Base-by-base conservation (phyloP, 1,284 basidiomycete genomes). In the Mycena sp. region DNA sequence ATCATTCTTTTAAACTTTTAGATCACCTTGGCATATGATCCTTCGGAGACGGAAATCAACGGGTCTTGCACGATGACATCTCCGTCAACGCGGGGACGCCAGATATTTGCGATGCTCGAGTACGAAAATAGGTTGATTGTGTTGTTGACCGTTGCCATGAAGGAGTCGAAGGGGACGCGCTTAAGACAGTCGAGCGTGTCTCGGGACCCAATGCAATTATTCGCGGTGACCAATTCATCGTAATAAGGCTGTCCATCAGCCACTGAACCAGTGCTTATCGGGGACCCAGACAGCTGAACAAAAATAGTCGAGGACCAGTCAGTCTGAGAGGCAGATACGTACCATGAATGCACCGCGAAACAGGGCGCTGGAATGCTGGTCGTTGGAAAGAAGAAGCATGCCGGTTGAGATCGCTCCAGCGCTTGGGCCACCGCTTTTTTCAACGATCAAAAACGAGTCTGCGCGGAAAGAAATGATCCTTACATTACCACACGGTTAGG, bases 151-250 rank as follows among this genome's bases (percentile, higher is more conserved):
- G 64, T 51, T 0, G 56, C 57, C 57, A 30, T 60, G 45, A 67
- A 54, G 0, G 50, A 21, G 21, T 60, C 56, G 37, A 63, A 49
- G 17, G 64, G 64, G 23, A 60, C 43, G 6, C 12, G 40, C 3
- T 46, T 44, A 12, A 67, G 61, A 16, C 64, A 67, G 2, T 45
- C 57, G 19, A 67, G 61, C 4, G 55, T 58, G 32, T 65, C 38
- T 14, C 7, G 10, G 0, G 60, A n/a, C 21, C 10, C 9, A 2
- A 25, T n/a, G 28, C 64, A 67, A 16, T 44, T 23, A n/a, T 54
- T 67, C 1, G 38, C 61, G 12, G 51, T 25, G 3, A 67, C 46
- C 2, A 67, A 45, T 1, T 30, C 30, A 28, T 67, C 52, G 37
- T 58, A 67, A 51, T 26, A 5, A 7, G 43, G 14, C 26, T 67